A percentile compares a stretch with the other conserved stretches of the same genome.
phyloP scores from a whole-genome alignment of 2,329 filamentous ascomycete genomes.

The Geoglossum cookeanum region DNA sequence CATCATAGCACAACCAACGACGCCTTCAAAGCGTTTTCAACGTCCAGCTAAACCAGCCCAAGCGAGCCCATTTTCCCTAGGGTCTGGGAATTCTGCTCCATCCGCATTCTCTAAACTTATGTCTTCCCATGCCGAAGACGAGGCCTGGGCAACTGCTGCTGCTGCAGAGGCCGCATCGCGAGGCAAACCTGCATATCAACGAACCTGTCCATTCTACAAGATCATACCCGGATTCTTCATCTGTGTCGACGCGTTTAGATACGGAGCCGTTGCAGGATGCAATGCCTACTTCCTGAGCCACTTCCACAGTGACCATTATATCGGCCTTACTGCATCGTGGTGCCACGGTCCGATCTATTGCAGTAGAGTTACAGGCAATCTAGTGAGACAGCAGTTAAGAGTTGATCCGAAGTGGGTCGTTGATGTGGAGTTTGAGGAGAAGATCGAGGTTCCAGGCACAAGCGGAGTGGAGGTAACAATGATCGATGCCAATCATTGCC shows the following conservation, averaged over 20 bases:
- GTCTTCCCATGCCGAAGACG: constrained; percentile 76
- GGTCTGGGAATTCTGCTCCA: constrained; percentile 18
- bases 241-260: constrained; percentile 89
- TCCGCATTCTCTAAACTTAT: constrained; percentile 89
- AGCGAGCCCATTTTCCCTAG: constrained; percentile 52
- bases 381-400: constrained; percentile 68
- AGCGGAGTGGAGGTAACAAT: constrained; percentile 76
- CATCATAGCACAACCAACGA: constrained; percentile 10
- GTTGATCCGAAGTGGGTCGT: constrained; percentile 77
- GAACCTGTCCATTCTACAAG: constrained; percentile 96
- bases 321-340: constrained; percentile 78
- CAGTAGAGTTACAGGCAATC: constrained; percentile 75
- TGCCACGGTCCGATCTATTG: constrained; percentile 90
- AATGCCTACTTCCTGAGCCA: constrained; percentile 93
- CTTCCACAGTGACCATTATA: constrained; percentile 95
- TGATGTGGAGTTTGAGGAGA: constrained; percentile 67
- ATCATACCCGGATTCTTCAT: constrained; percentile 87
- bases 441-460: constrained; percentile 60
- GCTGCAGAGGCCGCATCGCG: constrained; percentile 58
- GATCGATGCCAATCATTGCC: constrained; percentile 93
- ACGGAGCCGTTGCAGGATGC: constrained; percentile 80
- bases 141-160: constrained; percentile 75
- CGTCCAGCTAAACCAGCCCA: constrained; percentile 62
- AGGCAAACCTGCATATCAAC: constrained; percentile 69
- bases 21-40: constrained; percentile 36